Evolutionary conservation across 345 rosid genomes (phyloP).

Genomic region (Linum trigynum): DNA sequence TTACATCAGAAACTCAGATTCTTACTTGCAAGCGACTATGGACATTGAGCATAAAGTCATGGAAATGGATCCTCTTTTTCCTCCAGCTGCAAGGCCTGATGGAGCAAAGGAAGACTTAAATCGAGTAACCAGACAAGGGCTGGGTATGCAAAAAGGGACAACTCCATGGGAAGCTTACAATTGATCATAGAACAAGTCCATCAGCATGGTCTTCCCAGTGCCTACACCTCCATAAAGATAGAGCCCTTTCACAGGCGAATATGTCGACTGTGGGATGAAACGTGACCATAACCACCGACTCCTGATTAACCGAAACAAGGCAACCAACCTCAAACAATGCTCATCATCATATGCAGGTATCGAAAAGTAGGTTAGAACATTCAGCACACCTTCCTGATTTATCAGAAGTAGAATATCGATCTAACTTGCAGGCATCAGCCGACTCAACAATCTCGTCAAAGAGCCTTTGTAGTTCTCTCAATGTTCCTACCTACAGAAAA

Average conservation of each 20-base stretch:
- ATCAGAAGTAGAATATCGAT: constrained; percentile 83
- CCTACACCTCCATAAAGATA: constrained; percentile 97
- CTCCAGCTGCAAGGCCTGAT: constrained; percentile 83
- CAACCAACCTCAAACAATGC: constrained; percentile 2
- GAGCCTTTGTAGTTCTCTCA: constrained; percentile 82
- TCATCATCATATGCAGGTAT: neutral
- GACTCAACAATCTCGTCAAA: constrained; percentile 73
- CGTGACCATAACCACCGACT: constrained; percentile 96
- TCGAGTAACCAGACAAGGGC: neutral
- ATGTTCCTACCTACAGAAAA: constrained; percentile 54
- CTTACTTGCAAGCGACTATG: constrained; percentile 90
- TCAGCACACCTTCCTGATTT: constrained; percentile 51
- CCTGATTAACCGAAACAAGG: constrained; percentile 33
- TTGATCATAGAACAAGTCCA: constrained; percentile 85
- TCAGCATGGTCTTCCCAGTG: constrained; percentile 97
- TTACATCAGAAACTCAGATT: constrained; percentile 9
- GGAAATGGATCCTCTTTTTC: constrained; percentile 94
- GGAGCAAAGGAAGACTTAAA: neutral
- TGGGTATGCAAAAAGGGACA: neutral
- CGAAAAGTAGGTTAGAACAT: too few relatives aligned
- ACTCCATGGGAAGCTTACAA: constrained; percentile 41
- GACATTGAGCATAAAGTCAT: constrained; percentile 93
- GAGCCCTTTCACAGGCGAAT: constrained; percentile 79
- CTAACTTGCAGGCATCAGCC: constrained; percentile 71
- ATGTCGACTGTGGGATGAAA: constrained; percentile 61